Percentiles rank a stretch among this genome's conserved stretches.
Conservation (phyloP, 345 rosid species). For the Melaleuca quinquenervia region DNA sequence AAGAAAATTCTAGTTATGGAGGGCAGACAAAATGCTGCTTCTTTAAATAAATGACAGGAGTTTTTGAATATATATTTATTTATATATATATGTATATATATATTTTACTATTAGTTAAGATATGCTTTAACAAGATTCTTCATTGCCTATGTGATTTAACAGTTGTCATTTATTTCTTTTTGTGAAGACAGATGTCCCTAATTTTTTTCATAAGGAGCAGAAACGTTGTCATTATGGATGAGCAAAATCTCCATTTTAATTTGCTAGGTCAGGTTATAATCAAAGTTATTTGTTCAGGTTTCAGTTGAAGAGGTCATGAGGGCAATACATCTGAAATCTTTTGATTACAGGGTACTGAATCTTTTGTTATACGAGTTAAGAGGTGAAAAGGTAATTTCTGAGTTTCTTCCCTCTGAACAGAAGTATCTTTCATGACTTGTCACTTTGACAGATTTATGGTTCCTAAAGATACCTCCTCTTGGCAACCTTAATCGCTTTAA, state of each 20-base stretch:
- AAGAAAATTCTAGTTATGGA: neutral
- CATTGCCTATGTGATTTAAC: neutral
- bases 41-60: neutral
- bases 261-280: neutral
- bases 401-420: neutral
- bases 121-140: neutral
- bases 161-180: neutral
- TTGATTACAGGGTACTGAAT: conserved; percentile 80
- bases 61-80: neutral
- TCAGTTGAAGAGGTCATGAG: conserved; percentile 58
- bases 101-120: neutral
- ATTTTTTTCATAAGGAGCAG: neutral
- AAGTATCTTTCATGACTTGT: neutral
- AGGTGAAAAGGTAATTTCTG: conserved; percentile 38
- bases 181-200: neutral
- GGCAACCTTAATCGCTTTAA: neutral
- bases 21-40: neutral
- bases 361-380: conserved; percentile 70
- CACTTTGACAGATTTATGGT: neutral
- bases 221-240: neutral
- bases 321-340: conserved; percentile 77
- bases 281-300: conserved; percentile 24
- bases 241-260: neutral
- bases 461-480: neutral
- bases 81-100: too few species aligned